Base-by-base conservation (phyloP, 164 flowering plant species). In the Vitis labrusca region DNA sequence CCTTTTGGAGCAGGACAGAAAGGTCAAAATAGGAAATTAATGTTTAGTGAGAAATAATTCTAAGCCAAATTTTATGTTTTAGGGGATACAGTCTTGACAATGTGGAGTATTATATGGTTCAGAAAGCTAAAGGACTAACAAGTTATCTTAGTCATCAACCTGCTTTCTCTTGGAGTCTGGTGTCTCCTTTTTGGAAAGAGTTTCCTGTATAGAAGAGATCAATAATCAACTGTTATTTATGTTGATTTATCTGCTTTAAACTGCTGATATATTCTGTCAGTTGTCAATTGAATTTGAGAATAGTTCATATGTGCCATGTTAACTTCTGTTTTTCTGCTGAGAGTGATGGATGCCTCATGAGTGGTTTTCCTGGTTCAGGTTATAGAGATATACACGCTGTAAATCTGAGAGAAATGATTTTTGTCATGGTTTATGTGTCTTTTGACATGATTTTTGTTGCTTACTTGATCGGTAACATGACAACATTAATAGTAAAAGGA, bases 351-450 rank as follows among this genome's bases (percentile, higher is more conserved):
- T 23, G 27, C 27, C 44, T 32, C 44, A 32, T 32, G 5, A 32
- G 44, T 32, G 7, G 44, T 32, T 11, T 58, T 67, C 65, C 16
- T 75, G 49, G 62, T 63, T 19, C 85, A 87, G 91, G 91, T 62
- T 88, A 88, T 80, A 89, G 91, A 70, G 91, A 88, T 59, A 81
- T 88, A 60, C 91, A 88, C 70, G 91, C 89, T 13, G 91, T 88
- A 50, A 88, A 88, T 61, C 1, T 78, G 64, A 85, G 86, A 70
- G 89, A 88, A 74, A 88, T 88, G 91, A 83, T 85, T 77, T 88
- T 85, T 63, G 59, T 88, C 15, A 88, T 88, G 91, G 65, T 80
- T 9, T 88, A 79, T 73, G 86, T 85, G 37, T 88, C 91, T 11
- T 82, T 88, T 71, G 91, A 88, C 74, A 88, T 88, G 91, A 62